phyloP scores from a whole-genome alignment of 2,329 filamentous ascomycete species.

The Ascochyta koolunga region DNA sequence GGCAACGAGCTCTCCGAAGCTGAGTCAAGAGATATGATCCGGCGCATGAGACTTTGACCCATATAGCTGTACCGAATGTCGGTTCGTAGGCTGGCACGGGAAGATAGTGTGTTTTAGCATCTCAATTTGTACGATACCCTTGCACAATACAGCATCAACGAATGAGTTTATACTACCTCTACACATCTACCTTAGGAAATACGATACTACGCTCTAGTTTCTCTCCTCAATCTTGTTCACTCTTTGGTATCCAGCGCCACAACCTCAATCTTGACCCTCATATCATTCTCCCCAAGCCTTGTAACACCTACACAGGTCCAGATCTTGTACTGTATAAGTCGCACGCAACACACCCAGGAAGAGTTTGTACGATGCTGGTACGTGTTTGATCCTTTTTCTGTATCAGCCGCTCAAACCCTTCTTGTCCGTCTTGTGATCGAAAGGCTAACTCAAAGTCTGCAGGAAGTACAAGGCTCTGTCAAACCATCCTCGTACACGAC shows the following conservation, averaged over 20 bases:
- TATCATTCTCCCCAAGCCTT: conserved; percentile 45
- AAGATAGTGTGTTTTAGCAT: not conserved
- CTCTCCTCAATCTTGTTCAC: too few relatives aligned
- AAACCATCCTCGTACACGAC: not conserved
- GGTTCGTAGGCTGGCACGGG: not conserved
- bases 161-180: too few relatives aligned
- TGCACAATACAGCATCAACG: not conserved
- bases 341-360: conserved; percentile 44
- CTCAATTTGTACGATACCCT: not conserved
- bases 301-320: conserved; percentile 31
- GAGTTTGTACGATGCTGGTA: conserved; percentile 48
- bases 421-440: too few relatives aligned
- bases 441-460: not conserved
- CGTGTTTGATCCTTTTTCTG: not conserved
- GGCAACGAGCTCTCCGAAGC: conserved; percentile 37
- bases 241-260: conserved; percentile 17
- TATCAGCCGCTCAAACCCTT: too few relatives aligned
- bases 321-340: conserved; percentile 46
- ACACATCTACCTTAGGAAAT: too few relatives aligned
- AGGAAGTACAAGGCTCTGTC: conserved; percentile 3
- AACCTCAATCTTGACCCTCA: conserved; percentile 45
- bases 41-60: conserved; percentile 38
- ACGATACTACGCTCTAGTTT: too few relatives aligned
- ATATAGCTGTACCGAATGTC: not conserved
- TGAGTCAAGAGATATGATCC: conserved; percentile 42